Percentiles rank a stretch among this genome's conserved stretches.
Evolutionary conservation across 2,329 filamentous ascomycete species (phyloP).

Genomic region (Colletotrichum sp.): DNA sequence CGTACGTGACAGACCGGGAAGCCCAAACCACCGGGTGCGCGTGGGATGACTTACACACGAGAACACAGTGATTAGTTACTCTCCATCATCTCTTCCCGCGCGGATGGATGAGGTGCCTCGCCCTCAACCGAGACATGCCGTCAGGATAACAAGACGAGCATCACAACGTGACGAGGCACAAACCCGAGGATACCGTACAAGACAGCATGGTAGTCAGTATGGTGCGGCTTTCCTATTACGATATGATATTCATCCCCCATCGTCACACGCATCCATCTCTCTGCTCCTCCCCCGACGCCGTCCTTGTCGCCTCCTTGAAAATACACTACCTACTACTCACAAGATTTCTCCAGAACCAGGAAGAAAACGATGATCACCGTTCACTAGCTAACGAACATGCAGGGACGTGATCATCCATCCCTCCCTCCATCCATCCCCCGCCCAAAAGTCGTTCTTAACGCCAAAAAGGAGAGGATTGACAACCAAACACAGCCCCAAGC

Average conservation of each 20-base stretch:
- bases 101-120: neutral
- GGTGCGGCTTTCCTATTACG: neutral
- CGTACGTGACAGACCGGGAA: neutral
- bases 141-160: neutral
- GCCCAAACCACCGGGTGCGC: neutral
- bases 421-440: neutral
- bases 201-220: neutral
- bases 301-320: neutral
- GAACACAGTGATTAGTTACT: neutral
- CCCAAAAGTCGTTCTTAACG: neutral
- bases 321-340: neutral
- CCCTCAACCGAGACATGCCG: neutral
- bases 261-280: neutral
- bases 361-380: neutral
- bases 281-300: neutral
- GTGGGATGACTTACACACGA: neutral
- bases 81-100: neutral
- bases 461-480: neutral
- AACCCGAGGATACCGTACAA: no score
- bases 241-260: neutral
- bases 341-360: neutral
- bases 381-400: neutral
- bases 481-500: neutral
- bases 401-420: neutral
- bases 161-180: neutral